Evolutionary conservation across 768 basidiomycete genomes (phyloP).

Genomic region (Amanita pseudoporphyria): DNA sequence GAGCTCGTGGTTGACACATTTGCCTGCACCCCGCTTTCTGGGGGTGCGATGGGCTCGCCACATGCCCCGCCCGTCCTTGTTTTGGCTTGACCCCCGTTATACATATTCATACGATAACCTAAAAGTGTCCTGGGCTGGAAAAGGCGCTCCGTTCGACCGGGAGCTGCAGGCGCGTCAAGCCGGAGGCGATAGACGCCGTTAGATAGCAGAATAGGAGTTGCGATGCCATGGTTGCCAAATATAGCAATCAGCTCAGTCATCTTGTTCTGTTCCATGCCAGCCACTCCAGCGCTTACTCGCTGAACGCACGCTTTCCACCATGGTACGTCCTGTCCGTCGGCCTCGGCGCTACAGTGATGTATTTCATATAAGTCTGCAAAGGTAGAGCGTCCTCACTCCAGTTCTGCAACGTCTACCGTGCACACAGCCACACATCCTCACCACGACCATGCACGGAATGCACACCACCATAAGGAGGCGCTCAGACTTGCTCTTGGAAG

Average conservation of each 20-base stretch:
- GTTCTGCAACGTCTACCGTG: neutral
- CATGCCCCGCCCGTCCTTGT: no score
- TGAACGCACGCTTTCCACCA: neutral
- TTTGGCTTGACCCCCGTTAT: no score
- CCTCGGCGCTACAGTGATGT: neutral
- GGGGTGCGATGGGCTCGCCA: no score
- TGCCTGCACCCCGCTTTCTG: no score
- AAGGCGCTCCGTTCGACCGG: no score
- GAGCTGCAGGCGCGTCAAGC: no score
- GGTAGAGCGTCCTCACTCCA: conserved; percentile 1
- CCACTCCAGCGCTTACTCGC: neutral
- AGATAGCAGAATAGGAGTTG: neutral
- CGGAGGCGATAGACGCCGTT: no score
- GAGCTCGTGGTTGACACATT: no score
- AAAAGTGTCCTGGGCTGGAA: no score
- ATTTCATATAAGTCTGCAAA: neutral
- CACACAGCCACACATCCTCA: neutral
- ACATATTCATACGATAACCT: no score
- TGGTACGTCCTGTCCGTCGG: neutral
- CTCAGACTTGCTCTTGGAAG: conserved; percentile 50
- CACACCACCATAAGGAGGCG: conserved; percentile 38
- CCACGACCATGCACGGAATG: conserved; percentile 12
- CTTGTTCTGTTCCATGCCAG: neutral
- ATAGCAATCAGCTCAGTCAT: neutral
- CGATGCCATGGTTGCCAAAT: neutral